Percentiles rank a stretch among this genome's conserved stretches.
Evolutionary conservation across 768 basidiomycete genomes (phyloP).

Genomic region (Agrocybe pediades): DNA sequence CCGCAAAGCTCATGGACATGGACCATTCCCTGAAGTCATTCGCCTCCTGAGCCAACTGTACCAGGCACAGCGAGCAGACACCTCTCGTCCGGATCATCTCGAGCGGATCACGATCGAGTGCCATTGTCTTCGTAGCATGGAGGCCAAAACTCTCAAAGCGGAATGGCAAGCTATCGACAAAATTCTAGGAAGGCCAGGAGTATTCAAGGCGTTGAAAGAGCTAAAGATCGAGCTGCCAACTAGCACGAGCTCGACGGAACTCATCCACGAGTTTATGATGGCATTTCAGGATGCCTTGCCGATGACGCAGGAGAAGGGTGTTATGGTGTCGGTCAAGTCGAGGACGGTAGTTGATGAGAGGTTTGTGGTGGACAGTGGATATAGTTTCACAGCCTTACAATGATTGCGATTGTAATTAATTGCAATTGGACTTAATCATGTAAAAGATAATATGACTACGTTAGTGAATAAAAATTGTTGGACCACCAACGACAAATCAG

Average conservation of each 20-base stretch:
- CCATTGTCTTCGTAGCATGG: constrained; percentile 14
- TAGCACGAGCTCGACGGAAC: constrained; percentile 8
- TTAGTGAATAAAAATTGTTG: too few species aligned
- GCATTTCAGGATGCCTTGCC: constrained; percentile 15
- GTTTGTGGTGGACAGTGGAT: too few species aligned
- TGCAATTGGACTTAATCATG: too few species aligned
- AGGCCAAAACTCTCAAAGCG: constrained; percentile 1
- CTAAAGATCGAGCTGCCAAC: constrained; percentile 14
- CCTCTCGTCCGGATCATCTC: constrained; percentile 5
- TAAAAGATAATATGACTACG: too few species aligned
- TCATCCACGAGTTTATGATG: background rate
- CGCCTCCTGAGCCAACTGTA: constrained; percentile 11
- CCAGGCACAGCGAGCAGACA: background rate
- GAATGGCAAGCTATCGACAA: constrained; percentile 22
- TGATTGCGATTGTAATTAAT: too few species aligned
- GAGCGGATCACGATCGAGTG: constrained; percentile 18
- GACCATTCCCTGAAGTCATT: constrained; percentile 17
- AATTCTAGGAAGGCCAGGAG: constrained; percentile 6
- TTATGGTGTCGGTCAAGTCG: background rate
- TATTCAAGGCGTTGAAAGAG: constrained; percentile 12
- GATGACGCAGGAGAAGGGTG: background rate
- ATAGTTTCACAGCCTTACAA: too few species aligned
- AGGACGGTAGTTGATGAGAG: background rate
- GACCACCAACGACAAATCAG: too few species aligned
- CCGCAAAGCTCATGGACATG: constrained; percentile 11